Base-by-base conservation (phyloP, 1,139 yeast genomes). In the Blastobotrys arbuscula region DNA sequence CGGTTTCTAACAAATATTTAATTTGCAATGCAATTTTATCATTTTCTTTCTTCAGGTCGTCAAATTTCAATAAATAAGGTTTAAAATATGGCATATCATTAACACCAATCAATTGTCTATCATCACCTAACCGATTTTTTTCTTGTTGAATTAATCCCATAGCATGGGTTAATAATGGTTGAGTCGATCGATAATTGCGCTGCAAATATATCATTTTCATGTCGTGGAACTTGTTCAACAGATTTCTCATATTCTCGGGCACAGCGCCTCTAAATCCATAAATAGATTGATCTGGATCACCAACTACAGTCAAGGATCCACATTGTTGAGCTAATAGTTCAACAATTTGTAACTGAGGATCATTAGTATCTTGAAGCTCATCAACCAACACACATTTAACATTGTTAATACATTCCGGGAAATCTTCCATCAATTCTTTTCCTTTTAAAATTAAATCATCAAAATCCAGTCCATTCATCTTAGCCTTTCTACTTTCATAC, bases 211-310 rank as follows among this genome's bases (percentile, higher is more conserved):
- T 70, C 10, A 66, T 64, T 6, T 64, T 54, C 1, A 64, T 59
- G 9, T 63, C 51, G 0, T 69, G 69, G 55, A 78, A 84, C 50
- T 72, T 65, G 0, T 65, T 59, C 33, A 65, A 64, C 89, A 92
- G 81, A 12, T 71, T 70, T 35, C 67, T 67, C 58, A 92, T 87
- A 59, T 87, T 89, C 15, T 71, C 70, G 0, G 83, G 73, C 40
- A 80, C 80, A 0, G 97, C 97, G 57, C 85, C 81, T 53, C 97
- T 72, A 57, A 90, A 90, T 0, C 83, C 88, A 63, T 92, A 92
- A 26, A 92, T 92, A 60, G 96, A 83, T 65, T 92, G 97, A 65
- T 92, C 97, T 0, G 97, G 96, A 59, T 92, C 98, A 1, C 98
- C 98, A 0, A 92, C 97, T 1, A 88, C 80, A 0, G 97, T 86